A percentile compares a stretch with the other conserved stretches of the same genome.
phyloP scores from a whole-genome alignment of 225 moss, liverwort and hornwort species.

The Polytrichum commune region DNA sequence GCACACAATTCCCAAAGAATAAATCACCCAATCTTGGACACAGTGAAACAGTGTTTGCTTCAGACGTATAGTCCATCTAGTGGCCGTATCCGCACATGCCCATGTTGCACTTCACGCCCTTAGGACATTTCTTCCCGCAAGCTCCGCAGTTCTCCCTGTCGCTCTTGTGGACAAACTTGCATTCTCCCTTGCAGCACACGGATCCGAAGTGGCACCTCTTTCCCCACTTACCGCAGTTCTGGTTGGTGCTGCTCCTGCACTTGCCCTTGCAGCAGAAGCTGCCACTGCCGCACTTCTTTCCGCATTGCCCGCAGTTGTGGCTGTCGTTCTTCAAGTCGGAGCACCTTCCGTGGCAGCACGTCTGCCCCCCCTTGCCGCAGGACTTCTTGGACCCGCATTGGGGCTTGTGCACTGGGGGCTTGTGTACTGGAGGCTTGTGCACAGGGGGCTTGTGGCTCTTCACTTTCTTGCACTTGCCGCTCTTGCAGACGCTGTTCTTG shows the following conservation, averaged over 20 bases:
- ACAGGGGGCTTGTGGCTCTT: no score
- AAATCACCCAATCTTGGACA: no score
- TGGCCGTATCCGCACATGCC: slow-evolving; percentile 28
- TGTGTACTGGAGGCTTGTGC: no score
- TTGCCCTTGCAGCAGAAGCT: slow-evolving; percentile 5
- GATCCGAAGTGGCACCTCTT: slow-evolving; percentile 7
- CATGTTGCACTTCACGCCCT: slow-evolving; percentile 11
- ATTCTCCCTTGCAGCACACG: slow-evolving; percentile 25
- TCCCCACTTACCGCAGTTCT: background rate
- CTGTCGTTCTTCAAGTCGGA: background rate
- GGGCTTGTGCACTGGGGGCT: background rate
- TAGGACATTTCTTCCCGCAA: slow-evolving; percentile 29
- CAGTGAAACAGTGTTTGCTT: no score
- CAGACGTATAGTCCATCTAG: no score
- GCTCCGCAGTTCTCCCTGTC: slow-evolving; percentile 27
- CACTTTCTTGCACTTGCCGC: no score
- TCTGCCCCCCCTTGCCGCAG: background rate
- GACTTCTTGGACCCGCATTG: no score
- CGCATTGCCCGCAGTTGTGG: background rate
- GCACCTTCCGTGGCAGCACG: background rate
- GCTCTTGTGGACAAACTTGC: slow-evolving; percentile 16
- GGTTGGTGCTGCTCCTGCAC: slow-evolving; percentile 6
- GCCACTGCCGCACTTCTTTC: background rate
- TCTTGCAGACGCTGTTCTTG: no score
- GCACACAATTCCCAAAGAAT: no score